phyloP scores from a whole-genome alignment of 768 basidiomycete genomes.

The Saitozyma podzolica region DNA sequence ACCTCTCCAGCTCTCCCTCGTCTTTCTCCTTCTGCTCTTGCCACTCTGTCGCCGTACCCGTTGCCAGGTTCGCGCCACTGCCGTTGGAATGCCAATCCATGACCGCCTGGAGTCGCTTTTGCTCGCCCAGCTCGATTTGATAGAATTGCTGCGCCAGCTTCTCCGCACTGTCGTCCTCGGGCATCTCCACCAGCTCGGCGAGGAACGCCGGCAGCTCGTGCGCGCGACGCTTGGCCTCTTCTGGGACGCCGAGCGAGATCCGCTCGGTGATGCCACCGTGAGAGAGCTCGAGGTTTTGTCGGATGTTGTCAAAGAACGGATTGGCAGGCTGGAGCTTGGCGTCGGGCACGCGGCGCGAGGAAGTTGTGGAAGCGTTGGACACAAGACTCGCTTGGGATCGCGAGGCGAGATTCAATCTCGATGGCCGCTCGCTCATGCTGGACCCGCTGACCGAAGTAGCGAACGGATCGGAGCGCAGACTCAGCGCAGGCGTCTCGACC shows the following conservation, averaged over 20 bases:
- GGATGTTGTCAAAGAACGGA: slow-evolving; percentile 92
- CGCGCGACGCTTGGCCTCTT: slow-evolving; percentile 59
- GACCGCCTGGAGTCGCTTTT: slow-evolving; percentile 79
- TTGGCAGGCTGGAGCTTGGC: slow-evolving; percentile 61
- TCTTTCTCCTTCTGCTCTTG: slow-evolving; percentile 28
- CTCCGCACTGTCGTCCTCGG: slow-evolving; percentile 67
- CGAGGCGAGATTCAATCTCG: not conserved
- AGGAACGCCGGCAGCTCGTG: slow-evolving; percentile 77
- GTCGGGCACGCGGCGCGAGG: not conserved
- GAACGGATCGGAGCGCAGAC: too few species aligned
- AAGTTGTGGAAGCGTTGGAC: not conserved
- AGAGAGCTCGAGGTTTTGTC: slow-evolving; percentile 67
- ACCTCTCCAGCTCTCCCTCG: slow-evolving; percentile 26
- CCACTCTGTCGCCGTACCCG: slow-evolving; percentile 10
- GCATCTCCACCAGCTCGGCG: slow-evolving; percentile 64
- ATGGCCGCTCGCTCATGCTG: slow-evolving; percentile 12
- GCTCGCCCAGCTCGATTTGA: slow-evolving; percentile 86
- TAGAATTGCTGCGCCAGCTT: slow-evolving; percentile 90
- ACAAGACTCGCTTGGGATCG: slow-evolving; percentile 6
- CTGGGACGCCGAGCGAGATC: slow-evolving; percentile 68
- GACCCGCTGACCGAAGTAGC: too few species aligned
- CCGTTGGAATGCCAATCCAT: slow-evolving; percentile 84
- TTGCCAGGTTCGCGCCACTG: not conserved
- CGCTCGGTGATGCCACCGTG: slow-evolving; percentile 66
- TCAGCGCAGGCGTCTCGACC: too few species aligned